Conservation (phyloP, 2,329 filamentous ascomycete species). For the Calonectria pteridis region DNA sequence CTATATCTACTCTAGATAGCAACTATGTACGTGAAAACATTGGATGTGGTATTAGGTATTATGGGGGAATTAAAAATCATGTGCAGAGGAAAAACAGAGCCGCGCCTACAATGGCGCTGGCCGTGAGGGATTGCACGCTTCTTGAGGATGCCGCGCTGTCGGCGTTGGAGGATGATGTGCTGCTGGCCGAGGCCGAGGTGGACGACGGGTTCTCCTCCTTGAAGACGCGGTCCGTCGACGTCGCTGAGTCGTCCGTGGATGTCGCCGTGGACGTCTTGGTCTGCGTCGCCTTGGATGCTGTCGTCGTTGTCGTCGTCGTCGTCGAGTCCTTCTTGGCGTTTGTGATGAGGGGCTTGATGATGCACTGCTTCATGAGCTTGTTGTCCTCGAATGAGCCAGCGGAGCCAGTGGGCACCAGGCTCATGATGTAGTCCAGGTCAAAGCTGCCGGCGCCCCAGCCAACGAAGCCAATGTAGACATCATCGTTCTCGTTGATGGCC, state of each 20-base stretch:
- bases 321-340: slow-evolving; percentile 21
- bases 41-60: neutral
- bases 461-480: slow-evolving; percentile 61
- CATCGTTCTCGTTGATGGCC: slow-evolving; percentile 59
- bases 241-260: neutral
- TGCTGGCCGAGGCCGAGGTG: neutral
- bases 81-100: slow-evolving; percentile 4
- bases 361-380: slow-evolving; percentile 57
- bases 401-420: slow-evolving; percentile 53
- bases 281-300: slow-evolving; percentile 7
- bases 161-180: neutral
- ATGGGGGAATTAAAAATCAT: neutral
- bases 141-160: slow-evolving; percentile 13
- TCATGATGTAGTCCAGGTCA: slow-evolving; percentile 55
- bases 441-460: slow-evolving; percentile 62
- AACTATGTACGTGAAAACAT: slow-evolving; percentile 9
- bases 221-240: slow-evolving; percentile 25
- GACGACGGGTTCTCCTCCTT: slow-evolving; percentile 23
- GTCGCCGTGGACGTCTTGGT: neutral
- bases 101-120: slow-evolving; percentile 16
- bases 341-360: slow-evolving; percentile 52
- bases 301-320: neutral
- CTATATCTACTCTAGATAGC: slow-evolving; percentile 4
- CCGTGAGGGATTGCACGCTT: neutral
- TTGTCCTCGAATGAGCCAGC: slow-evolving; percentile 51